Evolutionary conservation across 352 stramenopile genomes (phyloP), one percentile per base, ranked within the genome.

Genomic region (Pythium brachiatum): DNA sequence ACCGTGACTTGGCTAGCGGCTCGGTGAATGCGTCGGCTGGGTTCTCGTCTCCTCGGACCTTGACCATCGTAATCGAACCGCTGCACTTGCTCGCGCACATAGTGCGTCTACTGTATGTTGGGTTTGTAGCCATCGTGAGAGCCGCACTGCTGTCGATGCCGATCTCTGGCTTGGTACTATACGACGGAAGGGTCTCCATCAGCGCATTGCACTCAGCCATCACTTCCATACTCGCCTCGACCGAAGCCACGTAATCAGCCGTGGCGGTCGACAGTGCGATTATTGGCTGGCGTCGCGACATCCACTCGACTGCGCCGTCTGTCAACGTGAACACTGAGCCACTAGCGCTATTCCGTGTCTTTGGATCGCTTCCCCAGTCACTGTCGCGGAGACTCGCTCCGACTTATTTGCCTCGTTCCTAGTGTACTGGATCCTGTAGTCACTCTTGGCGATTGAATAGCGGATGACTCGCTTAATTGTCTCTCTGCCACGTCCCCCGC

Each of bases 241-340:
- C 59, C 0, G 59, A 50, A n/a, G 59, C 59, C 9, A 66, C 59
- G 25, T 66, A 66, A 27, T 66, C 51, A 16, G 59, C 59, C 29
- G 59, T 29, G 16, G 48, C 50, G 1, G 59, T 60, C 1, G 59
- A 66, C 2, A 41, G 39, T 16, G 51, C 59, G 13, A 66, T 27
- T 13, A 66, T 55, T 1, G 59, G 29, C 16, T 66, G 59, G 7
- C 52, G 36, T 29, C 27, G 54, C 9, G 60, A 56, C 11, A 39
- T n/a, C 60, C 60, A 66, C 31, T 26, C 2, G 11, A 66, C 21
- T 15, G 51, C 60, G 7, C 60, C 60, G 31, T 41, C 51, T 15
- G 60, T 39, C 26, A 66, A 13, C 12, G 13, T 39, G 34, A 66
- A 66, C 29, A 66, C 41, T 21, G 56, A 56, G 16, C 52, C 60